These are phyloP conservation scores for Ceratocystis lukuohia DNA, from an alignment of 2,329 filamentous ascomycete species.

Conservation along the genomic window DNA sequence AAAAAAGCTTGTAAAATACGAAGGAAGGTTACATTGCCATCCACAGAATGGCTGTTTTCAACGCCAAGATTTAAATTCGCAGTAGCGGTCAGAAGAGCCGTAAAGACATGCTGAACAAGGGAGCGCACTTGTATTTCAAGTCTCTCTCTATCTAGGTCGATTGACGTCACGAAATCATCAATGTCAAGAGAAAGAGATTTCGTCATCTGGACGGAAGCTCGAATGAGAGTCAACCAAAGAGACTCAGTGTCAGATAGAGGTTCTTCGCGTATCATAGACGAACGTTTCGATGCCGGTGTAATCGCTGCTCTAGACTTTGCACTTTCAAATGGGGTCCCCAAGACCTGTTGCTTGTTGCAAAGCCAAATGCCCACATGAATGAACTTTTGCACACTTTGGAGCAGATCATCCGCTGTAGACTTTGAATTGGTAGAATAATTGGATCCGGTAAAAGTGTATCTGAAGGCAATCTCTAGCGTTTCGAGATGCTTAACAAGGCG, in stretches of 20 bases:
- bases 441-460: slow-evolving; percentile 54
- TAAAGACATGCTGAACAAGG: slow-evolving; percentile 82
- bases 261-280: slow-evolving; percentile 23
- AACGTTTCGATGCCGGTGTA: neutral
- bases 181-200: slow-evolving; percentile 20
- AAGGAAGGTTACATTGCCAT: slow-evolving; percentile 64
- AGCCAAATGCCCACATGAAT: slow-evolving; percentile 89
- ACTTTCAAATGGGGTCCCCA: neutral
- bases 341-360: slow-evolving; percentile 60
- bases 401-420: slow-evolving; percentile 57
- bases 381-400: slow-evolving; percentile 75
- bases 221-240: slow-evolving; percentile 49
- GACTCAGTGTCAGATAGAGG: slow-evolving; percentile 40
- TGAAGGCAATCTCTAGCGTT: slow-evolving; percentile 65
- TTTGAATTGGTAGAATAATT: slow-evolving; percentile 41
- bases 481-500: slow-evolving; percentile 69
- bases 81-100: slow-evolving; percentile 65
- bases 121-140: slow-evolving; percentile 56
- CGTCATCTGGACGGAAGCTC: slow-evolving; percentile 46
- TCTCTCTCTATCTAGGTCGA: slow-evolving; percentile 41
- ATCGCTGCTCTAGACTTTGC: neutral
- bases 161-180: slow-evolving; percentile 20
- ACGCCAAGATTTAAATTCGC: slow-evolving; percentile 23
- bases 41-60: slow-evolving; percentile 22
- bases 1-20: slow-evolving; percentile 82